phyloP scores from a whole-genome alignment of 176 grass and related monocot species.

The Zoysia pacifica region DNA sequence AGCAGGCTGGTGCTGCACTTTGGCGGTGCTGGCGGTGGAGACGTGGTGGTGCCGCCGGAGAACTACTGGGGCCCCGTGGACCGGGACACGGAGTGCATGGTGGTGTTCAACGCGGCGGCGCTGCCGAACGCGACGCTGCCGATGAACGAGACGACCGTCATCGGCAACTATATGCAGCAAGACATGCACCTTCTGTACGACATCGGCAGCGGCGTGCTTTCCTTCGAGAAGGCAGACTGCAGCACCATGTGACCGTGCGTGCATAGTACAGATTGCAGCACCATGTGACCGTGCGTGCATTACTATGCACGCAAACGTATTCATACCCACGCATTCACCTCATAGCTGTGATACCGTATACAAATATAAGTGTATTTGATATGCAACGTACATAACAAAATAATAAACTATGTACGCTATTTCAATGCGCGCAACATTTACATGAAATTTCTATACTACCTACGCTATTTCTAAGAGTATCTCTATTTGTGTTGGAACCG shows the following conservation, averaged over 20 bases:
- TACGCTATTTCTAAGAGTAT: too few relatives aligned
- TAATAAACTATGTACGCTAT: too few relatives aligned
- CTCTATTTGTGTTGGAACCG: too few relatives aligned
- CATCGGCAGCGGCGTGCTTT: conserved; percentile 18
- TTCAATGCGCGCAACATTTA: too few relatives aligned
- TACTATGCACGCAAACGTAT: too few relatives aligned
- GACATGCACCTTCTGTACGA: conserved; percentile 41
- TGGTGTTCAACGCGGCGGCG: neutral
- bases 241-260: conserved; percentile 10
- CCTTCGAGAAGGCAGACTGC: conserved; percentile 26
- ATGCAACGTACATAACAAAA: too few relatives aligned
- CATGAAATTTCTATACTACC: too few relatives aligned
- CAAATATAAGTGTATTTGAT: too few relatives aligned
- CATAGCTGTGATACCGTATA: too few relatives aligned
- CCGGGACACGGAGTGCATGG: neutral
- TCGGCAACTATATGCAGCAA: conserved; percentile 38
- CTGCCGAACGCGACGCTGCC: neutral
- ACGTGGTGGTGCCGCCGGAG: conserved; percentile 17
- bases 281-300: too few relatives aligned
- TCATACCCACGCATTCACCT: too few relatives aligned
- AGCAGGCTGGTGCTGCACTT: neutral
- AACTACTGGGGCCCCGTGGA: conserved; percentile 10
- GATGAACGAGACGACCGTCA: neutral
- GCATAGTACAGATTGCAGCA: conserved; percentile 25
- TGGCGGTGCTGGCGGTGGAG: neutral